Base-by-base conservation (phyloP, 495 filamentous ascomycete species). In the Hypoxylon subgilvum region DNA sequence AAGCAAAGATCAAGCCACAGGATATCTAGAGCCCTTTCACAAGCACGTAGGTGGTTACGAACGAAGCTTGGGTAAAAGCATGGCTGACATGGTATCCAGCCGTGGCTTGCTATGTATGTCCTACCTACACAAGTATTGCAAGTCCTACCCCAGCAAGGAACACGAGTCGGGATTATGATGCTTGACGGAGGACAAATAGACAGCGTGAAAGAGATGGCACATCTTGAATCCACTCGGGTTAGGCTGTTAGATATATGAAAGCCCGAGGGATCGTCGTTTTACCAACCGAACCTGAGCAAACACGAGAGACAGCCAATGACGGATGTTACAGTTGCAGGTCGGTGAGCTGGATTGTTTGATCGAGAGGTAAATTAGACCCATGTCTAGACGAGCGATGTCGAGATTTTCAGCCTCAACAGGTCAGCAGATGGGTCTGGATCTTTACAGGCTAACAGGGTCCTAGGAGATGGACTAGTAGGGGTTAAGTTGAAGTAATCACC, bases 401-500 rank as follows among this genome's bases (percentile, higher is more conserved):
- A 45, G 45, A 61, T 34, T 23, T 41, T 50, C 32, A 61, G 39
- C 32, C 42, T 61, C 42, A 48, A 43, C 23, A 23, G 42, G 35
- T 47, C 52, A 57, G 42, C 21, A 41, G 41, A 23, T 46, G 12
- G 31, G 59, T 50, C 48, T 47, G 31, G 47, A 63, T 52, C 52
- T 38, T 32, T 28, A 3, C 23, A 42, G 42, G n/a, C n/a, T n/a
- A n/a, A n/a, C n/a, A n/a, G n/a, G n/a, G 38, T 30, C 17, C 9
- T 17, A 18, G 39, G 9, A 1, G 17, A 13, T 44, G 39, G 23
- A 13, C 60, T 36, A 57, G 17, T 38, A 10, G 41, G 30, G 18
- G 27, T 14, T 6, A 14, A 22, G 38, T 16, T 9, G 28, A 54
- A 55, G 40, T 64, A 64, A 64, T 64, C 50, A 64, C 9, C 40